These are phyloP conservation scores for Alternaria triticimaculans DNA, from an alignment of 2,329 filamentous ascomycete species.

Conservation along the genomic window DNA sequence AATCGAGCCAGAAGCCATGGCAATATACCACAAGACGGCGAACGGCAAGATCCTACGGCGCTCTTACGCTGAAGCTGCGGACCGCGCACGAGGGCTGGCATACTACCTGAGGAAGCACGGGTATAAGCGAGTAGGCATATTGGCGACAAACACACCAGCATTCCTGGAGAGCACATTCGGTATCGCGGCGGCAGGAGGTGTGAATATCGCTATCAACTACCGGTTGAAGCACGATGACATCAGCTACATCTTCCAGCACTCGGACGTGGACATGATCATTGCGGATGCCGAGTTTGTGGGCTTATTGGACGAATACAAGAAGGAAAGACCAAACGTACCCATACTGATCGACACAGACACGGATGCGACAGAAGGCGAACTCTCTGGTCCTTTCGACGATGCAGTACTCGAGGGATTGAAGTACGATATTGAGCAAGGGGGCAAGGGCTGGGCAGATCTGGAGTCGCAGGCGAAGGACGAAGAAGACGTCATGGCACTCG, in stretches of 20 bases:
- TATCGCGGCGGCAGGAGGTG: slow-evolving; percentile 78
- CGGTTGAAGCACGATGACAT: slow-evolving; percentile 84
- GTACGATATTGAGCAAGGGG: slow-evolving; percentile 71
- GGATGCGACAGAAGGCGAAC: slow-evolving; percentile 74
- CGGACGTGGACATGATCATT: slow-evolving; percentile 85
- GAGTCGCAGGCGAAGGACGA: slow-evolving; percentile 75
- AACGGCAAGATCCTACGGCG: slow-evolving; percentile 77
- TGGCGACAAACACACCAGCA: slow-evolving; percentile 91
- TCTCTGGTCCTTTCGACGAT: slow-evolving; percentile 81
- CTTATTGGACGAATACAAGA: slow-evolving; percentile 71
- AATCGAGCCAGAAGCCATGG: slow-evolving; percentile 82
- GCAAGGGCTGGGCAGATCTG: slow-evolving; percentile 77
- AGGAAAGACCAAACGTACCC: slow-evolving; percentile 67
- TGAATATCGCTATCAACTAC: slow-evolving; percentile 78
- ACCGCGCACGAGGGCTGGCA: slow-evolving; percentile 84
- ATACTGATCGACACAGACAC: slow-evolving; percentile 86
- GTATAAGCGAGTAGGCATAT: slow-evolving; percentile 79
- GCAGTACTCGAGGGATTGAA: slow-evolving; percentile 81
- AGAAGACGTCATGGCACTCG: slow-evolving; percentile 81
- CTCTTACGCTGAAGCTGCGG: slow-evolving; percentile 80
- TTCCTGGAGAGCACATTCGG: slow-evolving; percentile 92
- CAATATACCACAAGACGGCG: slow-evolving; percentile 83
- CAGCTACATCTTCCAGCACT: slow-evolving; percentile 86
- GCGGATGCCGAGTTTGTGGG: slow-evolving; percentile 80
- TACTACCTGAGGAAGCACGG: slow-evolving; percentile 82